Evolutionary conservation across 352 stramenopile genomes (phyloP).

Genomic region (Phytophthora citricola): DNA sequence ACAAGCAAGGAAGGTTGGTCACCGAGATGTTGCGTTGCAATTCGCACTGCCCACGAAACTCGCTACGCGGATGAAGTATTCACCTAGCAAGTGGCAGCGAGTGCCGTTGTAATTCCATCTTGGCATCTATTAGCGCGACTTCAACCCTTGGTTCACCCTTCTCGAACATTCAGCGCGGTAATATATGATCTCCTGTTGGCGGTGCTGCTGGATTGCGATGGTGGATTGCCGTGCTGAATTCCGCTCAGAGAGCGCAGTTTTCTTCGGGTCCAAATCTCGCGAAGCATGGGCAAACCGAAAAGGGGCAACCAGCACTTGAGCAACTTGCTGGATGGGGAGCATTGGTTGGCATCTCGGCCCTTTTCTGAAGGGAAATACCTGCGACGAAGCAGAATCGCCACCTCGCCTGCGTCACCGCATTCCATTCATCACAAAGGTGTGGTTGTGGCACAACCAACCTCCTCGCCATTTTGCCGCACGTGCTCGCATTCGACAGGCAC

Average conservation of each 20-base stretch:
- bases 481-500: not conserved
- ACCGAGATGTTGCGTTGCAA: not conserved
- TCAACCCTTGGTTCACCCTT: conserved; percentile 1
- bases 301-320: not conserved
- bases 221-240: conserved; percentile 8
- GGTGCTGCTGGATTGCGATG: not conserved
- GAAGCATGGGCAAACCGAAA: not conserved
- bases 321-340: not conserved
- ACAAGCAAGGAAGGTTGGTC: not conserved
- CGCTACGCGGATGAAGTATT: too few species aligned
- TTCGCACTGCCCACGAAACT: too few species aligned
- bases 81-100: not conserved
- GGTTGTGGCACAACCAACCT: too few species aligned
- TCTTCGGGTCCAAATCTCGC: not conserved
- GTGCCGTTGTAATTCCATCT: not conserved
- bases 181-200: conserved; percentile 2
- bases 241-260: not conserved
- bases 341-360: not conserved
- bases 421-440: too few species aligned
- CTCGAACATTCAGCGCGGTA: conserved; percentile 10
- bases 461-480: conserved; percentile 2
- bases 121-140: not conserved
- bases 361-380: conserved; percentile 25
- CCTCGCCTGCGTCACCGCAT: conserved; percentile 12
- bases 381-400: conserved; percentile 33